Conservation (phyloP, 495 filamentous ascomycete genomes). For the Tuber indicum region DNA sequence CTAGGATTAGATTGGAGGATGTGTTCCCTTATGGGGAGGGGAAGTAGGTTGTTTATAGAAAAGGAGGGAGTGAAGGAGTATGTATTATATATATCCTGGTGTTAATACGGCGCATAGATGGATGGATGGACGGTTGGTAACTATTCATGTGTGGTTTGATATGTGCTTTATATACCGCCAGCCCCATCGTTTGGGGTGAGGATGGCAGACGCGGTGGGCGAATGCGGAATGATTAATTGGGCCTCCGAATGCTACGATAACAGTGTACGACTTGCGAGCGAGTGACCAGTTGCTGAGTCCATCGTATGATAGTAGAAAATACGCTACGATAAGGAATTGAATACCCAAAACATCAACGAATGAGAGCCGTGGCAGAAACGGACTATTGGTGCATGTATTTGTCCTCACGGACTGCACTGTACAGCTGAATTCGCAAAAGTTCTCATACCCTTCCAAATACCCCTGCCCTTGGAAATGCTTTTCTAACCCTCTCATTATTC, state of each 20-base stretch:
- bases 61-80: background rate
- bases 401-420: background rate
- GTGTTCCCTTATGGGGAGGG: slow-evolving; percentile 60
- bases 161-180: background rate
- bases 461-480: too few species aligned
- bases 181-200: background rate
- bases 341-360: background rate
- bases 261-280: background rate
- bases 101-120: background rate
- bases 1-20: slow-evolving; percentile 76
- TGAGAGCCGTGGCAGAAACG: background rate
- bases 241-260: background rate
- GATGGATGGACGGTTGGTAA: background rate
- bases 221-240: background rate
- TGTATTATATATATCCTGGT: background rate
- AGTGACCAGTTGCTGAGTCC: background rate
- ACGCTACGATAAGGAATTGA: background rate
- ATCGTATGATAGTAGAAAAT: background rate
- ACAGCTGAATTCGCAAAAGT: too few species aligned
- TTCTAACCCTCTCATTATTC: too few species aligned
- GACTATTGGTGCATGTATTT: background rate
- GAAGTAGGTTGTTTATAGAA: slow-evolving; percentile 6
- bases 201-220: too few species aligned
- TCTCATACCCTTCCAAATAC: too few species aligned
- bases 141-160: background rate